Evolutionary conservation across 2,329 filamentous ascomycete genomes (phyloP).

Genomic region (Sarocladiaceae sp.): DNA sequence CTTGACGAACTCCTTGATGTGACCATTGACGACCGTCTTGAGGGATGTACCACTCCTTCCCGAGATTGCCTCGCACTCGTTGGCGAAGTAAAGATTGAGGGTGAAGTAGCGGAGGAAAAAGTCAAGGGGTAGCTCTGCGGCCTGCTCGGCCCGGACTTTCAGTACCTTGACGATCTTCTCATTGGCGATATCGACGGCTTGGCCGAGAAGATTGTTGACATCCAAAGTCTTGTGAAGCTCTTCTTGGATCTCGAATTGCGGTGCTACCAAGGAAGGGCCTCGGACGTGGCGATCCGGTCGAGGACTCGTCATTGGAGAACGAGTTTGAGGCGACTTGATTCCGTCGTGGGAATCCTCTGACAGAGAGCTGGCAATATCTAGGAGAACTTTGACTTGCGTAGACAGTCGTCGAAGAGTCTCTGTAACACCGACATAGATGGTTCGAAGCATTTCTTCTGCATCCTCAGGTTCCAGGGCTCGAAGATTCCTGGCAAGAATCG

Average conservation of each 20-base stretch:
- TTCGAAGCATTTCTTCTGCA: constrained; percentile 74
- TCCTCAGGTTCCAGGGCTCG: constrained; percentile 76
- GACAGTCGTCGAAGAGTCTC: constrained; percentile 81
- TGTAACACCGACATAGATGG: constrained; percentile 79
- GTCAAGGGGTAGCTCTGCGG: constrained; percentile 57
- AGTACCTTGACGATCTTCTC: constrained; percentile 70
- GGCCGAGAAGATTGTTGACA: constrained; percentile 68
- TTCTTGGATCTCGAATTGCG: constrained; percentile 52
- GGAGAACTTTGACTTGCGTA: constrained; percentile 87
- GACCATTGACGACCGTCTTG: constrained; percentile 72
- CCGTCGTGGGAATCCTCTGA: constrained; percentile 35
- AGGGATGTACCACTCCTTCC: constrained; percentile 69
- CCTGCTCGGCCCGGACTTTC: constrained; percentile 70
- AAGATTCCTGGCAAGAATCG: constrained; percentile 80
- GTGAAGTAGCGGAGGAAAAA: constrained; percentile 77
- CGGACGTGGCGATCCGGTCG: constrained; percentile 25
- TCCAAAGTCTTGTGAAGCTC: constrained; percentile 73
- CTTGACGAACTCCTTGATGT: constrained; percentile 75
- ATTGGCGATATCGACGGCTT: constrained; percentile 75
- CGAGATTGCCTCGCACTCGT: constrained; percentile 80
- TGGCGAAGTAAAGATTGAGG: constrained; percentile 74
- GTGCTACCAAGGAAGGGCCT: constrained; percentile 18
- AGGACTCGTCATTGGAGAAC: constrained; percentile 49
- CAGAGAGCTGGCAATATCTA: constrained; percentile 82
- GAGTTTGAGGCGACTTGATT: constrained; percentile 40